These are phyloP conservation scores for Reutealis trisperma DNA, from an alignment of 345 rosid species.

Conservation along the genomic window DNA sequence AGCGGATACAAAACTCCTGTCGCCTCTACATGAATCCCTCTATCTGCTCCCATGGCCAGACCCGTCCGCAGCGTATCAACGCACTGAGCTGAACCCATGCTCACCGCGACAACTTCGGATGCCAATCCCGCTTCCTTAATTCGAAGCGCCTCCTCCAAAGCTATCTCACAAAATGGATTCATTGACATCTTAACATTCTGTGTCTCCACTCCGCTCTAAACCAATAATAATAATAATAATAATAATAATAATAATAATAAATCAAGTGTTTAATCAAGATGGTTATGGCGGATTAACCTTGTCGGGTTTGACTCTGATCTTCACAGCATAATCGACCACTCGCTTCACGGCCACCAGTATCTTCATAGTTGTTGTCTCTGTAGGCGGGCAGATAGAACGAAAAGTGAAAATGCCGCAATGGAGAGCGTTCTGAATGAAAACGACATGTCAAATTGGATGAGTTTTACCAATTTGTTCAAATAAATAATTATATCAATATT, in stretches of 20 bases:
- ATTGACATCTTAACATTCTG: slow-evolving; percentile 96
- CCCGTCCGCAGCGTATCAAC: slow-evolving; percentile 89
- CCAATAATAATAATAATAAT: background rate
- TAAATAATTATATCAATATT: too few relatives aligned
- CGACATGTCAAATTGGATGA: too few relatives aligned
- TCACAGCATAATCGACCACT: slow-evolving; percentile 90
- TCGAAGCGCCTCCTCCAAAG: slow-evolving; percentile 82
- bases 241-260: background rate
- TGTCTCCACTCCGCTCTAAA: slow-evolving; percentile 88
- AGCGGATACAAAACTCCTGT: slow-evolving; percentile 53
- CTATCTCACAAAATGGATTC: slow-evolving; percentile 98
- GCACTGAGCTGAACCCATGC: slow-evolving; percentile 69
- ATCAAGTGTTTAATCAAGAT: background rate
- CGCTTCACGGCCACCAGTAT: slow-evolving; percentile 89
- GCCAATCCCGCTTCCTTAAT: slow-evolving; percentile 86
- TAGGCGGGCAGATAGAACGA: too few relatives aligned
- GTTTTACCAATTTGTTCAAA: too few relatives aligned
- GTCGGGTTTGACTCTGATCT: slow-evolving; percentile 91
- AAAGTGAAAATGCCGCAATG: too few relatives aligned
- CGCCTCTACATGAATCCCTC: slow-evolving; percentile 77
- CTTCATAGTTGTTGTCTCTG: slow-evolving; percentile 52
- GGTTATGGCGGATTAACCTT: slow-evolving; percentile 47
- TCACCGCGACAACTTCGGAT: slow-evolving; percentile 77
- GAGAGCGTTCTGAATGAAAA: too few relatives aligned
- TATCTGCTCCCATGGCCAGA: slow-evolving; percentile 96